Evolutionary conservation across 1,139 yeast species (phyloP).

Genomic region (Hyphopichia pseudoburtonii): DNA sequence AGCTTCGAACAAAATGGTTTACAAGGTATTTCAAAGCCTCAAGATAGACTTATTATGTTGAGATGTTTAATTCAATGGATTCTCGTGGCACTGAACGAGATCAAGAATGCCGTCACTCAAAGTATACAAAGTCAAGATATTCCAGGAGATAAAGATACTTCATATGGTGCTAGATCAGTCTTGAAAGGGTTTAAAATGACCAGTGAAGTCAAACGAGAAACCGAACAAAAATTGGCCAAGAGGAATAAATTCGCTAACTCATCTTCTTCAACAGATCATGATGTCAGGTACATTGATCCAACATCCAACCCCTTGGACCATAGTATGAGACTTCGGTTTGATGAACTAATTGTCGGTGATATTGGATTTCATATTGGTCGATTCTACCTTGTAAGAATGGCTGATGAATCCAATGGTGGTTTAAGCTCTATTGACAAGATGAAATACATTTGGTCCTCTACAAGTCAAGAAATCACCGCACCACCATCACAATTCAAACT

Average conservation of each 20-base stretch:
- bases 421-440: slow-evolving; percentile 35
- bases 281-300: slow-evolving; percentile 43
- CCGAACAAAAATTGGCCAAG: slow-evolving; percentile 32
- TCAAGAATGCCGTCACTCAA: slow-evolving; percentile 37
- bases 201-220: slow-evolving; percentile 29
- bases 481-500: slow-evolving; percentile 43
- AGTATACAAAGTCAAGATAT: slow-evolving; percentile 38
- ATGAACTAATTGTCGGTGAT: slow-evolving; percentile 48
- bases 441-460: slow-evolving; percentile 22
- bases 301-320: slow-evolving; percentile 41
- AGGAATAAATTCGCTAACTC: slow-evolving; percentile 16
- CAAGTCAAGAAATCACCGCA: slow-evolving; percentile 16
- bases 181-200: slow-evolving; percentile 39
- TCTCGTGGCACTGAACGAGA: slow-evolving; percentile 39
- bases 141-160: slow-evolving; percentile 47
- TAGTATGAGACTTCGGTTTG: slow-evolving; percentile 36
- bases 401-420: slow-evolving; percentile 41
- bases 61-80: slow-evolving; percentile 53
- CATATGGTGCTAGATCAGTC: slow-evolving; percentile 40
- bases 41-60: slow-evolving; percentile 47
- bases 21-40: slow-evolving; percentile 38
- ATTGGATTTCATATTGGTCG: slow-evolving; percentile 47
- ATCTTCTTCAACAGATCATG: slow-evolving; percentile 16
- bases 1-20: slow-evolving; percentile 46
- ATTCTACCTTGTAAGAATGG: slow-evolving; percentile 45